Evolutionary conservation across 192 early-diverging fungal species (phyloP).

Genomic region (Neocallimastix lanati): DNA sequence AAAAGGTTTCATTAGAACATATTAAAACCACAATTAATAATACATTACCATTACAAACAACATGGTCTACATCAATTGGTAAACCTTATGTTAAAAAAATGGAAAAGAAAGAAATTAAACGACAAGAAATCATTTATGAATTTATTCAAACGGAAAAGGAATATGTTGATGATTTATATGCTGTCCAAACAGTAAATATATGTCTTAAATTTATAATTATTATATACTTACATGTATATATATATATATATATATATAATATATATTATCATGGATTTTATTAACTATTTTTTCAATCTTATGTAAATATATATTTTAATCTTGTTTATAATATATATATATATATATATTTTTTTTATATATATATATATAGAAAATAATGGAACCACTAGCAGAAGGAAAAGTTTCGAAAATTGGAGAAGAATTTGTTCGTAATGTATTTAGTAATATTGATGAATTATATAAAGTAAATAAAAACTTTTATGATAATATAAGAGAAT

Average conservation of each 20-base stretch:
- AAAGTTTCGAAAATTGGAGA: not conserved
- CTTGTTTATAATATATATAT: too few species aligned
- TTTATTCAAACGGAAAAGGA: constrained; percentile 77
- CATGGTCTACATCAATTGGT: not conserved
- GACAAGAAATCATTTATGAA: constrained; percentile 89
- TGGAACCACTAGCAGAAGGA: not conserved
- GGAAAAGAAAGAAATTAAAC: constrained; percentile 55
- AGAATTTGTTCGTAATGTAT: not conserved
- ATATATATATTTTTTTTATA: too few species aligned
- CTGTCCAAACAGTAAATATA: constrained; percentile 43
- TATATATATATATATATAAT: too few species aligned
- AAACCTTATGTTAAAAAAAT: constrained; percentile 9
- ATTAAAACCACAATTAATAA: not conserved
- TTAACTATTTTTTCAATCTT: too few species aligned
- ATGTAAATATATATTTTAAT: too few species aligned
- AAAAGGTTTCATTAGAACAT: not conserved
- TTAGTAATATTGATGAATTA: not conserved
- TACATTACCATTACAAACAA: not conserved
- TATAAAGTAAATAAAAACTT: constrained; percentile 29
- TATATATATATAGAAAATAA: not conserved
- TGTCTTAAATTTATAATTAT: too few species aligned
- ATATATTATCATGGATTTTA: too few species aligned
- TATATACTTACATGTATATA: too few species aligned
- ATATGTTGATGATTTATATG: constrained; percentile 73
- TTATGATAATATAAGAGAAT: constrained; percentile 29